Evolutionary conservation across 495 filamentous ascomycete genomes (phyloP).

Genomic region (Hypoxylon trugodes): DNA sequence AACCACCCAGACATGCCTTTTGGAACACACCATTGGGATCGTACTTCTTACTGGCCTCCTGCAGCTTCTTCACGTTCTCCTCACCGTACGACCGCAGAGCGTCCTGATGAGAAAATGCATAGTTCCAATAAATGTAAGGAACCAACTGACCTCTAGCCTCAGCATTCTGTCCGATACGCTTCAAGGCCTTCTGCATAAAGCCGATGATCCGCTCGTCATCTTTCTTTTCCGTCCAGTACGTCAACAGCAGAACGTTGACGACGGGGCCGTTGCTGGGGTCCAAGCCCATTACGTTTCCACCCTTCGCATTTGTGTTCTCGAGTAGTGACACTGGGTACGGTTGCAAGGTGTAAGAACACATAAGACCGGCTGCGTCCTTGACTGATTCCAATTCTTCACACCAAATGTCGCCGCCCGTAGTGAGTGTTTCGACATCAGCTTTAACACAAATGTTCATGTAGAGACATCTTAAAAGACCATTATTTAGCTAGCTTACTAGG

Average conservation of each 20-base stretch:
- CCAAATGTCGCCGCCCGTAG: constrained; percentile 20
- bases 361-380: constrained; percentile 10
- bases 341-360: constrained; percentile 36
- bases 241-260: constrained; percentile 24
- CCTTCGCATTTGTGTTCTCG: constrained; percentile 13
- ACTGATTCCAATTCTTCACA: constrained; percentile 11
- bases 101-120: constrained; percentile 54
- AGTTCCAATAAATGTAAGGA: constrained; percentile 51
- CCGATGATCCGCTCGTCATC: constrained; percentile 31
- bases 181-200: constrained; percentile 8
- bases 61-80: constrained; percentile 51
- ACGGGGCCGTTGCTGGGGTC: constrained; percentile 15
- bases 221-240: constrained; percentile 20
- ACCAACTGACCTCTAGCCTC: constrained; percentile 27
- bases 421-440: constrained; percentile 26
- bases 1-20: constrained; percentile 46
- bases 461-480: too few relatives aligned
- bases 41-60: constrained; percentile 53
- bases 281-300: constrained; percentile 46
- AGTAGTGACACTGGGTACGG: constrained; percentile 39
- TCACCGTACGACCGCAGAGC: constrained; percentile 58
- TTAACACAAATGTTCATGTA: constrained; percentile 39
- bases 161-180: constrained; percentile 23
- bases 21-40: constrained; percentile 62
- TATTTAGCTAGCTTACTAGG: too few relatives aligned